Base-by-base conservation (phyloP, 2,329 filamentous ascomycete species). In the Elsinoe ampelina region DNA sequence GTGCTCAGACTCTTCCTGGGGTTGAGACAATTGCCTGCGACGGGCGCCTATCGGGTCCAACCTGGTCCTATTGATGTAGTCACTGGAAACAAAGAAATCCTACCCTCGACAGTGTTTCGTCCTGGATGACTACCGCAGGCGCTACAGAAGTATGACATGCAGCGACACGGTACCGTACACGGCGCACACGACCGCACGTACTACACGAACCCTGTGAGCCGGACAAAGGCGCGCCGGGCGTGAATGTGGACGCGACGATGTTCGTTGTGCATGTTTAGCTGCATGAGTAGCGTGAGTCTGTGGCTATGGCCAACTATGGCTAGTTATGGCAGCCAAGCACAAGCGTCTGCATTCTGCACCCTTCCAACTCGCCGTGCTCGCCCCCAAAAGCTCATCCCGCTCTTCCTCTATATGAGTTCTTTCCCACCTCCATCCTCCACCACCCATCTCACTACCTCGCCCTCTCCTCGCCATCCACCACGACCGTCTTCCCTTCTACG, bases 381-480 rank as follows among this genome's bases (percentile, higher is more conserved):
- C 13, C 34, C 20, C 20, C 19, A 13, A 20, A 17, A 20, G 48
- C 15, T 20, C 36, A 55, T 42, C 32, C 20, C 52, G 30, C 36
- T 43, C 17, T 42, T 32, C 22, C 52, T 39, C 39, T 55, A 55
- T 42, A 42, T 58, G 48, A 38, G 50, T 38, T 45, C 57, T 55
- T 39, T 32, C 54, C 50, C 50, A 55, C 66, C 68, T 35, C 55
- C 58, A 47, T 42, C 42, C 17, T 42, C 54, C 65, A 63, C 67
- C 68, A 69, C 64, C 61, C 68, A 67, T 70, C 69, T 52, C 48
- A 52, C 34, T 20, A 54, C 36, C 36, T 32, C 32, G 36, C 13
- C 22, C 52, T 15, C 17, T 15, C 20, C 52, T 32, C 47, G 30
- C 26, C 47, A 51, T 51, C 47, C 7, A 32, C 47, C 22, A 30